A percentile compares a stretch with the other conserved stretches of the same genome.
phyloP scores from a whole-genome alignment of 768 basidiomycete genomes.

The Nevesoporus exiguus region DNA sequence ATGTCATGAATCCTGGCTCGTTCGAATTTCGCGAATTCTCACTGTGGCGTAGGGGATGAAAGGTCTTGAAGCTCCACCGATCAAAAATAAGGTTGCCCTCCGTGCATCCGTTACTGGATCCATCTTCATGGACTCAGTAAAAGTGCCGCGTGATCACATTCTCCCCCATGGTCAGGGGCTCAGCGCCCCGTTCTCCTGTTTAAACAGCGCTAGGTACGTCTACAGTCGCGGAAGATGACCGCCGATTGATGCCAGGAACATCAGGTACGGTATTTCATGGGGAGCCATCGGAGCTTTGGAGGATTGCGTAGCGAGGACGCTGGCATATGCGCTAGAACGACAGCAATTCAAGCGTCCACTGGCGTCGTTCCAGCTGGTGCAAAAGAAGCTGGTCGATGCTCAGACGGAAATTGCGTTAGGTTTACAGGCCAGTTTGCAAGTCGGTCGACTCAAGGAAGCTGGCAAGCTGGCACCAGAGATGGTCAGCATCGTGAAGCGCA shows the following conservation, averaged over 20 bases:
- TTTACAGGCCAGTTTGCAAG: constrained; percentile 69
- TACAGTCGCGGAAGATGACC: neutral
- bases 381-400: constrained; percentile 95
- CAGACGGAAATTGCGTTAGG: constrained; percentile 83
- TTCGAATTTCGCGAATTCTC: neutral
- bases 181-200: constrained; percentile 83
- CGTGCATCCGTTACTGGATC: constrained; percentile 82
- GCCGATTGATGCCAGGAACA: neutral
- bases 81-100: constrained; percentile 91
- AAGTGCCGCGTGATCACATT: constrained; percentile 68
- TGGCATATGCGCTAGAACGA: constrained; percentile 83
- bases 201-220: constrained; percentile 77
- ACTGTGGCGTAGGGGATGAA: constrained; percentile 57
- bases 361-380: constrained; percentile 94
- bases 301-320: constrained; percentile 76
- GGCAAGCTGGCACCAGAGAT: constrained; percentile 79
- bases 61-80: constrained; percentile 80
- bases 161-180: constrained; percentile 78
- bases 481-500: constrained; percentile 92
- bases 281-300: constrained; percentile 95
- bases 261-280: constrained; percentile 85
- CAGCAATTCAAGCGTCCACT: constrained; percentile 87
- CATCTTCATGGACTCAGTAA: constrained; percentile 89
- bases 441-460: constrained; percentile 83
- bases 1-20: neutral